phyloP scores from a whole-genome alignment of 2,329 filamentous ascomycete genomes.

The Beauveria sp. region DNA sequence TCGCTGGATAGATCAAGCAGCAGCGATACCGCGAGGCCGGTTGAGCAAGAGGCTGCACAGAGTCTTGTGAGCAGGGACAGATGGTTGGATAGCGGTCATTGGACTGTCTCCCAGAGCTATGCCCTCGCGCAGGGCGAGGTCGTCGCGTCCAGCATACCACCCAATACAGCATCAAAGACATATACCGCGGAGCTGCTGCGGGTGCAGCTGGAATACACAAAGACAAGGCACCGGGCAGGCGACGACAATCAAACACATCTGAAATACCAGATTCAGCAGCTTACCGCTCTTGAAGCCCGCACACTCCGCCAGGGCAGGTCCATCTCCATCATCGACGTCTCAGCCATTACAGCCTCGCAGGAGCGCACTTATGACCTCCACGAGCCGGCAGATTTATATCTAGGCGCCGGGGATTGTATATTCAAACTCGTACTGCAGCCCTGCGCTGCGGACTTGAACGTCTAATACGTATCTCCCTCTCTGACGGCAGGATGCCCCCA shows the following conservation, averaged over 20 bases:
- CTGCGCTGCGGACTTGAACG: background rate
- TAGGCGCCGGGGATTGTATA: background rate
- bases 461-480: slow-evolving; percentile 26
- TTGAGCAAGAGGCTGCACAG: background rate
- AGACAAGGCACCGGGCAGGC: background rate
- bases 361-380: background rate
- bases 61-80: no score
- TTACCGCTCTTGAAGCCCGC: background rate
- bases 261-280: background rate
- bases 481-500: slow-evolving; percentile 29
- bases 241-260: background rate
- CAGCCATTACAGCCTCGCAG: background rate
- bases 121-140: slow-evolving; percentile 2
- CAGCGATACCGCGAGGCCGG: background rate
- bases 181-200: background rate
- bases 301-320: background rate
- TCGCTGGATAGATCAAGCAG: background rate
- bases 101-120: background rate
- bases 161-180: background rate
- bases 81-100: no score
- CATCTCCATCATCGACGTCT: background rate
- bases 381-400: background rate
- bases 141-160: background rate
- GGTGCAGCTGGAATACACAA: slow-evolving; percentile 4
- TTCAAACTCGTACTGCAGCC: background rate